These are phyloP conservation scores for Zygoascus sp. DNA, from an alignment of 1,139 yeast genomes.

Conservation along the genomic window DNA sequence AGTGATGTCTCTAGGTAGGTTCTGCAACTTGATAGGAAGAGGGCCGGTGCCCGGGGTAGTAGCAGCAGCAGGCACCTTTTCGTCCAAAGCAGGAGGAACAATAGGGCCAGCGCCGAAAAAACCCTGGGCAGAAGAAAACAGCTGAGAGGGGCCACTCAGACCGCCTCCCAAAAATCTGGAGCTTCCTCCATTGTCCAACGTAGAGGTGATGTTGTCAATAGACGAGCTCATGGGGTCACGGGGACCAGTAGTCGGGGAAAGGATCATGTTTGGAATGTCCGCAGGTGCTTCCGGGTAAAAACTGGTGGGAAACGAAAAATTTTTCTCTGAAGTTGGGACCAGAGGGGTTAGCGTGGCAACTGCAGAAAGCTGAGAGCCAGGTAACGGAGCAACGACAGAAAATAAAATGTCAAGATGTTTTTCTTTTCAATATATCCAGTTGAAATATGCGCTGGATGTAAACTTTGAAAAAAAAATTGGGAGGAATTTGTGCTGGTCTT, in stretches of 20 bases:
- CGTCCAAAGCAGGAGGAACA: conserved; percentile 9
- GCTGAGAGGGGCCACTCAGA: conserved; percentile 6
- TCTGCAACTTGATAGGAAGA: conserved; percentile 24
- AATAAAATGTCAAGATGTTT: not conserved
- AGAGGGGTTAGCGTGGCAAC: conserved; percentile 1
- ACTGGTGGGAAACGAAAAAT: not conserved
- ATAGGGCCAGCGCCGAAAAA: conserved; percentile 11
- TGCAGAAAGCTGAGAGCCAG: not conserved
- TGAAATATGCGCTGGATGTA: too few relatives aligned
- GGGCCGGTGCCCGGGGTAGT: conserved; percentile 7
- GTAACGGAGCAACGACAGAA: not conserved
- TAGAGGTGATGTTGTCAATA: conserved; percentile 13
- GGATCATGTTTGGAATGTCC: conserved; percentile 12
- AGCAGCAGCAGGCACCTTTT: conserved; percentile 6
- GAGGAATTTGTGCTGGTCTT: not conserved
- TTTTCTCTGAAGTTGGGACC: not conserved
- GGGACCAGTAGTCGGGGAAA: conserved; percentile 11
- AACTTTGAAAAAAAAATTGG: too few relatives aligned
- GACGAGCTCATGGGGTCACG: conserved; percentile 13
- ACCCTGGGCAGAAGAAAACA: conserved; percentile 11
- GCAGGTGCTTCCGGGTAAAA: conserved; percentile 10
- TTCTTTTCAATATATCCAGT: too few relatives aligned
- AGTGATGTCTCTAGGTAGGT: conserved; percentile 69
- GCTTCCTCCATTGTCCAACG: conserved; percentile 11
- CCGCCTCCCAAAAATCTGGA: conserved; percentile 9